A percentile compares a stretch with the other conserved stretches of the same genome.
These are phyloP conservation scores for Aspergillus sp. DNA, from an alignment of 2,329 filamentous ascomycete species.

Conservation along the genomic window DNA sequence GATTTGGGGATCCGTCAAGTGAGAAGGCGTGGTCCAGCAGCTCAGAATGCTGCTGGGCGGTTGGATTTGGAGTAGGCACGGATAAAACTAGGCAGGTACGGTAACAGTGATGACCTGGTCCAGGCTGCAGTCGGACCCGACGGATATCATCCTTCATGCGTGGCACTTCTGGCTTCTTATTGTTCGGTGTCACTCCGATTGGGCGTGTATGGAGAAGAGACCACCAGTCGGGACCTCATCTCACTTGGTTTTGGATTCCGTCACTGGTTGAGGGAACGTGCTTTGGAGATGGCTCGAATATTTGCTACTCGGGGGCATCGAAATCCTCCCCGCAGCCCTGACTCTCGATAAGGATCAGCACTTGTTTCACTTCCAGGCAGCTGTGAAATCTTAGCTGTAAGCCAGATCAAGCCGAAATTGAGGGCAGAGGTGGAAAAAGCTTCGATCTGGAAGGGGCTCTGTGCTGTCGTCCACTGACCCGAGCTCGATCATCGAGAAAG, in stretches of 20 bases:
- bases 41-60: too few species aligned
- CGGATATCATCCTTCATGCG: too few species aligned
- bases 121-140: too few species aligned
- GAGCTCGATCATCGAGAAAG: not conserved
- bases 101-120: too few species aligned
- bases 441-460: not conserved
- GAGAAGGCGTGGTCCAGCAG: too few species aligned
- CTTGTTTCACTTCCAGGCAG: conserved; percentile 4
- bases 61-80: too few species aligned
- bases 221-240: not conserved
- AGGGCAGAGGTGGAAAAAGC: not conserved
- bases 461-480: not conserved
- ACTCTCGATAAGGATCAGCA: not conserved
- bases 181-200: too few species aligned
- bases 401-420: not conserved
- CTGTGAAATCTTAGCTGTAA: not conserved
- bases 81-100: too few species aligned
- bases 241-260: not conserved
- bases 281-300: not conserved
- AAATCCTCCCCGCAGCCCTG: not conserved
- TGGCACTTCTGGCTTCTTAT: too few species aligned
- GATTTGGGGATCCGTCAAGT: too few species aligned
- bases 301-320: not conserved
- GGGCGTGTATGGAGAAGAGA: too few species aligned
- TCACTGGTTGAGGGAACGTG: not conserved